Evolutionary conservation across 83 land plant species (phyloP), one percentile per base, ranked within the genome.

Genomic region (Thuja plicata): DNA sequence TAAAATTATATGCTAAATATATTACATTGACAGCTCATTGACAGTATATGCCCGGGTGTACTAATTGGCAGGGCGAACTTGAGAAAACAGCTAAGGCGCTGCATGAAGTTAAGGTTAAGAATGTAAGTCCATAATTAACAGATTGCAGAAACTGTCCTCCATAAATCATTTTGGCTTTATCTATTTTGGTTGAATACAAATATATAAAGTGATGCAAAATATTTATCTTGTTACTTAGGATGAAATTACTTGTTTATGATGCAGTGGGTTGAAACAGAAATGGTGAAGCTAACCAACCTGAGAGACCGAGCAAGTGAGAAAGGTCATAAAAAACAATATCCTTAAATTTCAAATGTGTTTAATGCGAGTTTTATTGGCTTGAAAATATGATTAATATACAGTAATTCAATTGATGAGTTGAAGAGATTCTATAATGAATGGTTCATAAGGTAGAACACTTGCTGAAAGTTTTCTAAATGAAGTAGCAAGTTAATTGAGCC

Each of bases 241-340:
- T 88, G 19, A 17, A 43, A 7, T 86, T 86, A 34, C 37, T 45
- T 86, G 40, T 40, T 87, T 71, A 76, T 85, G 87, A 85, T 92
- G 87, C 92, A 98, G 99, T 98, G 97, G 97, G 79, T 97, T 77
- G 99, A 98, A 88, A 86, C 92, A 74, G 99, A 98, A 91, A 90
- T 92, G 13, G 57, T 92, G 86, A 92, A 97, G 45, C 96, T 98
- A 32, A 91, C 91, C 88, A 96, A 97, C 91, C 98, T 98, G 66
- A 91, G 98, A 90, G 99, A 98, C 90, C 96, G 99, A 50, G 99
- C 99, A 17, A 98, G 96, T 91, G 99, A 98, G 90, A 92, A 90
- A 86, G 99, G 99, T 57, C 96, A 95, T 19, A 90, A 92, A 81
- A 98, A 97, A 86, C 97, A 98, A 97, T 98, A 98, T 98, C 99